Percentiles rank a stretch among this genome's conserved stretches.
Conservation (phyloP, 352 stramenopile species). For the Globisporangium canariense region DNA sequence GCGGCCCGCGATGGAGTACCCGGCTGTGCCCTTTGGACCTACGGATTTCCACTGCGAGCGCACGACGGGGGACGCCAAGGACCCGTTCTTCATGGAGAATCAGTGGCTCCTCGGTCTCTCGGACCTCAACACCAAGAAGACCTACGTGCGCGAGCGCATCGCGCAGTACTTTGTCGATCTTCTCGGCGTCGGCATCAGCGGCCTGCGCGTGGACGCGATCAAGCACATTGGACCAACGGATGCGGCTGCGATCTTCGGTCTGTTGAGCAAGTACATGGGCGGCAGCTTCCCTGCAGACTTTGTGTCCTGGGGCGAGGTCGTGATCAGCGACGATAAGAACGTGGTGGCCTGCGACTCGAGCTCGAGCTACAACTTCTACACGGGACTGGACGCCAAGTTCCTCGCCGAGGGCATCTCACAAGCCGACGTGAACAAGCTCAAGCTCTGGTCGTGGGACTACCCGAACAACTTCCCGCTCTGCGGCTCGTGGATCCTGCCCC, state of each 20-base stretch:
- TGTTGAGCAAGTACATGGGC: constrained; percentile 56
- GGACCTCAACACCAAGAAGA: constrained; percentile 54
- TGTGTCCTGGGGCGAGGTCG: constrained; percentile 54
- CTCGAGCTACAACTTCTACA: constrained; percentile 63
- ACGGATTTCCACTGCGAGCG: constrained; percentile 66
- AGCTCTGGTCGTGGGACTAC: constrained; percentile 77
- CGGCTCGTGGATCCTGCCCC: constrained; percentile 52
- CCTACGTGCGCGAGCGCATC: constrained; percentile 56
- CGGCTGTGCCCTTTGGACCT: constrained; percentile 50
- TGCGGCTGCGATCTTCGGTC: constrained; percentile 42
- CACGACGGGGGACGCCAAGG: constrained; percentile 30
- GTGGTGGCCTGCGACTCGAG: constrained; percentile 46
- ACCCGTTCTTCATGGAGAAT: constrained; percentile 33
- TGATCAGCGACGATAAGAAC: constrained; percentile 30
- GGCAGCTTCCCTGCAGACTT: constrained; percentile 56
- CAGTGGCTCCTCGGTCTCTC: constrained; percentile 46
- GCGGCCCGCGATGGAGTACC: constrained; percentile 48
- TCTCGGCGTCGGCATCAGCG: constrained; percentile 58
- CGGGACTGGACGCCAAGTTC: constrained; percentile 40
- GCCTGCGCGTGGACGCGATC: constrained; percentile 55
- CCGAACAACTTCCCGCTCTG: constrained; percentile 48
- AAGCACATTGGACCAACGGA: constrained; percentile 62
- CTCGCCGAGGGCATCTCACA: constrained; percentile 39
- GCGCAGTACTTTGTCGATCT: constrained; percentile 70
- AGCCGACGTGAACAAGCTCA: constrained; percentile 58